A percentile compares a stretch with the other conserved stretches of the same genome.
Conservation (phyloP, 23 red algal genomes). For the Gracilaria vermiculophylla region DNA sequence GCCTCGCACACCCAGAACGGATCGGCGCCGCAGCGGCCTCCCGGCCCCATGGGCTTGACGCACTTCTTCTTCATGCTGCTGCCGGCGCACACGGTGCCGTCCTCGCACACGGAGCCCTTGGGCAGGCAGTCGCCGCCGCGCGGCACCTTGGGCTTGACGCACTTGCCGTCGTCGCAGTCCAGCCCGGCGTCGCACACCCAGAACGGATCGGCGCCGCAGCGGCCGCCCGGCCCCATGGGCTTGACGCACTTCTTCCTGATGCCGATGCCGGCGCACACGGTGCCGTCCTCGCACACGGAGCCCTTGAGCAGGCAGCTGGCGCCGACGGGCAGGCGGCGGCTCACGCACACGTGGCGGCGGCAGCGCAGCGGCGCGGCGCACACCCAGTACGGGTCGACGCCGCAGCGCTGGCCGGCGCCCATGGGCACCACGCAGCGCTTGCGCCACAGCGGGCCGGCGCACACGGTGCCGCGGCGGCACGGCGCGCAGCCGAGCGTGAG, state of each 20-base stretch:
- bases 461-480: too few relatives aligned
- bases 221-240: not conserved
- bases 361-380: too few relatives aligned
- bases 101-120: not conserved
- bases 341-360: too few relatives aligned
- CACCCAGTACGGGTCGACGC: too few relatives aligned
- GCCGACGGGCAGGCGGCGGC: too few relatives aligned
- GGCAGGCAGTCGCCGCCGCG: not conserved
- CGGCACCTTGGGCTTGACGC: not conserved
- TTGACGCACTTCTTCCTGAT: slow-evolving; percentile 6
- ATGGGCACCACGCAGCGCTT: too few relatives aligned
- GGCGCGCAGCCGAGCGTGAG: too few relatives aligned
- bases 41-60: slow-evolving; percentile 17
- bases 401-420: too few relatives aligned
- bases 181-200: slow-evolving; percentile 19
- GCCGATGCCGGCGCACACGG: not conserved
- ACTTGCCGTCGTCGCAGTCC: not conserved
- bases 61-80: slow-evolving; percentile 18
- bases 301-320: too few relatives aligned
- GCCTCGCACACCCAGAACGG: slow-evolving; percentile 36
- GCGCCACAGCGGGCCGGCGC: too few relatives aligned
- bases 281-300: too few relatives aligned
- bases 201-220: not conserved
- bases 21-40: slow-evolving; percentile 10
- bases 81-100: not conserved